These are phyloP conservation scores for Globisporangium yorkense DNA, from an alignment of 352 stramenopile genomes.

Conservation along the genomic window DNA sequence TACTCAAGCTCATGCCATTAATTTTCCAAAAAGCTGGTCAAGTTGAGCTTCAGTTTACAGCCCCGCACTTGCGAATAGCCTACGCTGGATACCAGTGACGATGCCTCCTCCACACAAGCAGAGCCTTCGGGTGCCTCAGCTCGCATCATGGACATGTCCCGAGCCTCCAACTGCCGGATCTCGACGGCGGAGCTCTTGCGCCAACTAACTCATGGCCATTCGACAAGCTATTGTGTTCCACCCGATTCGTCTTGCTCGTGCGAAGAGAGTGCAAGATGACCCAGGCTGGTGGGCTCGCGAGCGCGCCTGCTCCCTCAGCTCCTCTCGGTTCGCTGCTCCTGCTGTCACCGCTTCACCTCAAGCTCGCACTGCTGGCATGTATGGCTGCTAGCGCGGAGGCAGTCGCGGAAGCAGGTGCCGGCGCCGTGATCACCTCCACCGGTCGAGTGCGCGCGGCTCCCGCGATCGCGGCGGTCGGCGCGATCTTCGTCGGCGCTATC, in stretches of 20 bases:
- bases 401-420: conserved; percentile 5
- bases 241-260: background rate
- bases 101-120: too few relatives aligned
- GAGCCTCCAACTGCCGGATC: too few relatives aligned
- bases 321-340: background rate
- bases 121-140: too few relatives aligned
- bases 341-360: background rate
- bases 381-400: background rate
- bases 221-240: too few relatives aligned
- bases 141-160: too few relatives aligned
- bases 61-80: too few relatives aligned
- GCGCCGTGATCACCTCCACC: conserved; percentile 24
- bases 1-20: too few relatives aligned
- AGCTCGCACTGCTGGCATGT: background rate
- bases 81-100: too few relatives aligned
- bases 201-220: too few relatives aligned
- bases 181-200: too few relatives aligned
- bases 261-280: background rate
- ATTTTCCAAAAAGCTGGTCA: too few relatives aligned
- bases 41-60: too few relatives aligned
- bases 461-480: conserved; percentile 39
- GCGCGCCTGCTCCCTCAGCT: background rate
- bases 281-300: background rate
- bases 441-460: conserved; percentile 39
- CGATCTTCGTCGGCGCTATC: conserved; percentile 33